Base-by-base conservation (phyloP, 768 basidiomycete species). In the Strobilomyces echinocephalus region DNA sequence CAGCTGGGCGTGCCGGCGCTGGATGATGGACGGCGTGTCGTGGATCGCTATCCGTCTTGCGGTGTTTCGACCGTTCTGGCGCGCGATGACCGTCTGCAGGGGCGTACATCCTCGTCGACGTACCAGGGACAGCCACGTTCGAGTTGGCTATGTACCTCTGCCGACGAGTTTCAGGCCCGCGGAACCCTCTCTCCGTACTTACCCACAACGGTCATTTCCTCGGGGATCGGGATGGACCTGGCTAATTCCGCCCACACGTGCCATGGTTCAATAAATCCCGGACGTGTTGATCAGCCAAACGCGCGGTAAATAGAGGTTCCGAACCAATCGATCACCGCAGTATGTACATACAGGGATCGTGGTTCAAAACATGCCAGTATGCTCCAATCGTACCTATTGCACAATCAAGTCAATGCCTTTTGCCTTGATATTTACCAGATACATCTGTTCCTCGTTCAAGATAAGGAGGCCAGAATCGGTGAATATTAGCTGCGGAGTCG, bases 401-500 rank as follows among this genome's bases (percentile, higher is more conserved):
- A 45, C 47, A 24, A 55, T 4, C 52, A 64, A 44, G 28, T 63
- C 46, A 4, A 56, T 62, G 7, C 65, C 74, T 44, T 60, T 60
- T 7, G 70, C 72, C 20, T 60, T 59, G 12, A 78, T 68, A 16
- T 74, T 59, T 8, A 65, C 74, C 15, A 75, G 59, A 59, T 70
- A 74, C 20, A 78, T 63, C 40, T 56, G 57, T 30, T 75, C 72
- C 50, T 77, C 76, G 2, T 63, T 66, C 9, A 76, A 54, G 51
- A 78, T 71, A 28, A 76, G 64, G 6, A 78, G 62, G 0, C 70
- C 66, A 20, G 72, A 70, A 9, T 68, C 61, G 0, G 75, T 76
- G 57, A 77, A 77, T 1, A 72, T 65, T 57, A 76, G 60, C 60
- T 77, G 70, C n/a, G 74, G 66, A 2, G 61, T 21, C 35, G 35